Evolutionary conservation across 352 stramenopile genomes (phyloP), one percentile per base, ranked within the genome.

Genomic region (Phytophthora pisi): DNA sequence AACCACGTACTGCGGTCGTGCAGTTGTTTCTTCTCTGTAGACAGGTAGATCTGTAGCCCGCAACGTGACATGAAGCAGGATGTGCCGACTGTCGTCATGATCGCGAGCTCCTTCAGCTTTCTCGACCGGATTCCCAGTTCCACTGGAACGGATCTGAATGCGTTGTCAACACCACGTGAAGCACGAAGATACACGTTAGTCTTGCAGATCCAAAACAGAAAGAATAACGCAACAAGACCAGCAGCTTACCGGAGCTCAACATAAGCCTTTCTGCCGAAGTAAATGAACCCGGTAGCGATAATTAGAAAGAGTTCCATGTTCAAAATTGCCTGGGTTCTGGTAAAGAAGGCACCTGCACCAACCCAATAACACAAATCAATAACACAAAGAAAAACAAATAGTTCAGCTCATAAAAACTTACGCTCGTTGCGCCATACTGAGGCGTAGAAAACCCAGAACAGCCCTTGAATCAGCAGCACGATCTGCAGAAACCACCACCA

Each of bases 231-330:
- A 24, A 30, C 20, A 28, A 16, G 43, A 46, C 10, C 5, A 52
- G 28, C 1, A 45, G 51, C 68, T 36, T 65, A 92, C 86, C 87
- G 62, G 7, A 96, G 68, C 64, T 96, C 86, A 36, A 88, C 72
- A 68, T 95, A 96, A 1, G 89, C 89, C n/a, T 90, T 82, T 26
- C 89, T 74, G 4, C 81, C 86, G 56, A 90, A 96, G 64, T 86
- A 90, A 26, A 93, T 70, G 62, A 94, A 96, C 1, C 76, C 81
- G 4, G 76, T 66, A 0, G 89, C 88, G n/a, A 95, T 88, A 42
- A 90, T 69, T 13, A 89, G 60, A 56, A 93, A 96, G 30, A 94
- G 66, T n/a, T 89, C 64, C 83, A 92, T 90, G 61, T 95, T 95
- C 34, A 92, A 59, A 60, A 93, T 85, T 20, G 87, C 85, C 75